Evolutionary conservation across 2,329 filamentous ascomycete genomes (phyloP), one percentile per base, ranked within the genome.

Genomic region (Kalmusia sp.): DNA sequence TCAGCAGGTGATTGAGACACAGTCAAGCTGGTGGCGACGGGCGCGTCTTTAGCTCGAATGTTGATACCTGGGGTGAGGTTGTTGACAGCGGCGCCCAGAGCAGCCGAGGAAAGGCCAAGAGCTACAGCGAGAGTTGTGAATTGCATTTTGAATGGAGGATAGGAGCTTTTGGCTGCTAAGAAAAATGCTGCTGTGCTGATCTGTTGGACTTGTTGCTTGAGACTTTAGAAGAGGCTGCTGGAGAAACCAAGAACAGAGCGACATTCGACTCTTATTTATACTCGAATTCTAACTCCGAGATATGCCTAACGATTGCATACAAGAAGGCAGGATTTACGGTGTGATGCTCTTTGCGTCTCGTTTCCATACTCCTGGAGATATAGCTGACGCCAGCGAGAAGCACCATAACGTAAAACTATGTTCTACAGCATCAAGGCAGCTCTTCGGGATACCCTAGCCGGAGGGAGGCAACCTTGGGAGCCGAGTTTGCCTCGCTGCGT

Each of bases 91-190:
- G 49, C 49, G 6, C 33, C 41, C 14, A 47, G 6, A 31, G 27
- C 41, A 27, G 33, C 34, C n/a, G 49, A 39, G 25, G 40, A 39
- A 15, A 52, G 41, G 49, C 49, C 33, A 39, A 52, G 40, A 34
- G 49, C 49, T 34, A 45, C 34, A 38, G 34, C 40, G 14, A 52
- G 24, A 19, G 22, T 46, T 24, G 33, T 14, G 41, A 52, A 46
- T 33, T 52, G 49, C 49, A 52, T 52, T 25, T 39, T 39, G 34
- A 47, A 46, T 27, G 22, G 21, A 40, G 22, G 11, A 15, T 15
- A 15, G 24, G 24, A 27, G 38, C 24, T 27, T 7, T 2, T 27
- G 38, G 38, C 38, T 40, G 24, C 21, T n/a, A n/a, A n/a, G n/a
- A 40, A 28, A 40, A 24, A 40, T 27, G 38, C 38, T 40, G 38